Evolutionary conservation across 257 asterid genomes (phyloP), one percentile per base, ranked within the genome.

Genomic region (Oldenlandia corymbosa): DNA sequence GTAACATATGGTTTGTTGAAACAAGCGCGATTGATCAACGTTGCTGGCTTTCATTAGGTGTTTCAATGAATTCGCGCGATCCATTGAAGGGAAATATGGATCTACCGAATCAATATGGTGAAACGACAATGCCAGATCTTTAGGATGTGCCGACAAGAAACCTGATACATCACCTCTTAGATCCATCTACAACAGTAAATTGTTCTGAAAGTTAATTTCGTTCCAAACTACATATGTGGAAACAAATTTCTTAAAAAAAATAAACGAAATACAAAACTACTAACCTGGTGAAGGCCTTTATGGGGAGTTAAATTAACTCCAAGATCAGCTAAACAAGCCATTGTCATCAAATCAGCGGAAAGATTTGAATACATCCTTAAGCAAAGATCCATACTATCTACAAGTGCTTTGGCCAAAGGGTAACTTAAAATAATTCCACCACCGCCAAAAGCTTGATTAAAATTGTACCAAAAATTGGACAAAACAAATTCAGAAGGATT

Each of bases 1-100:
- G 58, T 77, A 60, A 21, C 82, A 80, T 10, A 80, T 68, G 2
- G 80, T 81, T 62, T 81, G 84, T 27, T 81, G 86, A 4, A 81
- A 56, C 32, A 78, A 24, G 0, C 84, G 78, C 0, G 83, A 78
- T 47, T 78, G 84, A 39, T 81, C 84, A 11, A 56, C 50, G n/a
- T 46, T 30, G 14, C 72, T 81, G 1, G 84, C 73, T 48, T 70
- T 75, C 81, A 70, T 71, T 2, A 81, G 67, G 28, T 78, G 86
- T n/a, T 46, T 53, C 1, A 61, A 17, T 1, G 78, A 76, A 20
- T 68, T 43, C 0, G 48, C 30, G 5, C 76, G 78, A 27, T 67
- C 62, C 76, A 47, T 75, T 20, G 34, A 13, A 10, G 86, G 86
- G 24, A 73, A 81, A 7, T 73, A 69, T 31, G 85, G 77, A 1